phyloP scores from a whole-genome alignment of 768 basidiomycete genomes.

The Suillus clintonianus region DNA sequence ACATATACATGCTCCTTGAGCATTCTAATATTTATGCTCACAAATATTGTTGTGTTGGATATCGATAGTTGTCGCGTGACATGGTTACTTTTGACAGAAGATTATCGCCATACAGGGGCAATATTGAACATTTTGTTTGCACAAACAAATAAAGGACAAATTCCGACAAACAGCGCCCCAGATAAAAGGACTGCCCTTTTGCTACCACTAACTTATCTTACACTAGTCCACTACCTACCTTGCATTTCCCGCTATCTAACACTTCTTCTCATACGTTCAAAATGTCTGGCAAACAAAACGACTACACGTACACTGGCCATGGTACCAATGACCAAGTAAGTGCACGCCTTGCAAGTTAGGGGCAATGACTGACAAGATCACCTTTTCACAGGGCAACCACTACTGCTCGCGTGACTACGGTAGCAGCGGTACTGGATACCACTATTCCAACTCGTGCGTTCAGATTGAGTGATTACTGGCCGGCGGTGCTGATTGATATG shows the following conservation, averaged over 20 bases:
- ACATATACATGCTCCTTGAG: background rate
- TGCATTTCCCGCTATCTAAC: background rate
- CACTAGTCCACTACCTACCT: background rate
- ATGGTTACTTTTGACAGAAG: background rate
- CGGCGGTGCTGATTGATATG: background rate
- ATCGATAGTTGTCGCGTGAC: background rate
- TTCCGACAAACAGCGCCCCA: background rate
- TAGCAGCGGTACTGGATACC: constrained; percentile 47
- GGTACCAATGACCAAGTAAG: constrained; percentile 57
- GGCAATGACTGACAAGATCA: background rate
- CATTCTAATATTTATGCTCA: too few relatives aligned
- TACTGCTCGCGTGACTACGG: constrained; percentile 56
- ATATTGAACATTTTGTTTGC: background rate
- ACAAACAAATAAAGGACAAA: background rate
- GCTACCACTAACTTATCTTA: background rate
- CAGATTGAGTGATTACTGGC: background rate
- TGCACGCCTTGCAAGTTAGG: background rate
- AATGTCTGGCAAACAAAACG: constrained; percentile 19
- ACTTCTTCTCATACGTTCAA: background rate
- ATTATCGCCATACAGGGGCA: background rate
- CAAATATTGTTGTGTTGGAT: background rate
- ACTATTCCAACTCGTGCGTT: constrained; percentile 61
- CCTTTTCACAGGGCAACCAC: constrained; percentile 53
- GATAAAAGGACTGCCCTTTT: background rate
- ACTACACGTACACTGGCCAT: constrained; percentile 44